Evolutionary conservation across 2,329 filamentous ascomycete species (phyloP), one percentile per base, ranked within the genome.

Genomic region (Beauveria scarabaeidicola): DNA sequence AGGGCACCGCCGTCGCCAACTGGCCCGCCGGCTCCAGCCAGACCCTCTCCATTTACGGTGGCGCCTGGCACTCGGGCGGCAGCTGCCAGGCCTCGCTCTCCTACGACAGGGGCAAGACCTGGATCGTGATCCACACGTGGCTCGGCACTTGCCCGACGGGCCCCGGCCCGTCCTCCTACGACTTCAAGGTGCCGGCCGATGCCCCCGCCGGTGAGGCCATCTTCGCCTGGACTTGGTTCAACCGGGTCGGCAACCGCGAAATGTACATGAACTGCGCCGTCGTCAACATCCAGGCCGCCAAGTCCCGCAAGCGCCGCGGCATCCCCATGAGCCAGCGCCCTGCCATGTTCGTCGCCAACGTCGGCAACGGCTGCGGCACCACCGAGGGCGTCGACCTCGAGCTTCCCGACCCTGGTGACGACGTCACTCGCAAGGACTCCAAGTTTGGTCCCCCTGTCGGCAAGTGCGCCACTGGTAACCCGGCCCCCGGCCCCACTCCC

Each of bases 251-350:
- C 21, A 52, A 52, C 51, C 51, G 51, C 21, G 51, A 52, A n/a
- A 52, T 52, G 82, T 94, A 94, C 80, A 91, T 91, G 87, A 90
- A 91, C 74, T 94, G 90, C 69, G 89, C 89, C 8, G 78, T 82
- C 55, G 81, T 92, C 66, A 83, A 81, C 63, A 85, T 91, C 69
- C 73, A 70, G 58, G 72, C 73, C 29, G 70, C 72, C 52, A 64
- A 11, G 68, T 68, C 64, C 66, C 64, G 60, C 64, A 65, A 25
- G 52, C 73, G 73, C 68, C 72, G 74, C 55, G 64, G 63, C 36
- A 62, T 60, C 15, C 63, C 64, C 29, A 84, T 89, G 69, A 74
- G 75, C 60, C 70, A 71, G 47, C 83, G 88, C 1, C 89, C 89
- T 1, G 72, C 78, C 51, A 81, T 91, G 72, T 91, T 90, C 69